phyloP scores from a whole-genome alignment of 2,329 filamentous ascomycete species.

The Gnomoniopsis smithogilvyi region DNA sequence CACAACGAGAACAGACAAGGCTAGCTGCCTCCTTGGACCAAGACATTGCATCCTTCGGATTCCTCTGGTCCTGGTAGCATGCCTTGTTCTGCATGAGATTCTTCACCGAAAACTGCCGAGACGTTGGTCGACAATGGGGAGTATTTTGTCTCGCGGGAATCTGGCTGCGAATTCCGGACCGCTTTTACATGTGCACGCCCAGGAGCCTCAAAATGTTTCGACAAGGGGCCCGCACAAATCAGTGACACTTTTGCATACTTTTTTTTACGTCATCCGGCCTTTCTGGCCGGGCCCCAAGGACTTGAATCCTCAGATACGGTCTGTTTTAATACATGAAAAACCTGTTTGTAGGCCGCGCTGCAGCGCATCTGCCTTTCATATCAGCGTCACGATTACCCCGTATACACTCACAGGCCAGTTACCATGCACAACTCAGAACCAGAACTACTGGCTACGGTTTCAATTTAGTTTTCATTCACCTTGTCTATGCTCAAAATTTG shows the following conservation, averaged over 20 bases:
- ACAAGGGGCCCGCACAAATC: background rate
- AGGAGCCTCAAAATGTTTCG: background rate
- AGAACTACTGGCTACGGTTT: background rate
- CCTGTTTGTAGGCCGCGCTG: background rate
- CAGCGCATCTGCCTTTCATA: background rate
- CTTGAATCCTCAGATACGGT: background rate
- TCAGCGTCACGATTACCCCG: background rate
- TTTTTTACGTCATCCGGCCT: constrained; percentile 15
- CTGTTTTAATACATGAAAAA: background rate
- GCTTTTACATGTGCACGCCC: too few species aligned
- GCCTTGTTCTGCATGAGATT: background rate
- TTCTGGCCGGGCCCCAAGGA: background rate
- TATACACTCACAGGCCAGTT: too few species aligned
- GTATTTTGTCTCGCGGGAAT: background rate
- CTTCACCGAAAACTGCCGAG: background rate
- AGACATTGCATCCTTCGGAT: constrained; percentile 1
- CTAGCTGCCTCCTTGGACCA: background rate
- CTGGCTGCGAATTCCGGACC: background rate
- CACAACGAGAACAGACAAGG: constrained; percentile 4
- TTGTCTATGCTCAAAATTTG: too few species aligned
- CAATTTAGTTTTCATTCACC: background rate
- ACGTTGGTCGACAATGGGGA: constrained; percentile 7
- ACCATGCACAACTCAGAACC: background rate
- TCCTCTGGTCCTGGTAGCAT: background rate
- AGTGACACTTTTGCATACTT: background rate